Conservation (phyloP, 78 protist species). For the Mantamonas sphyraenae region DNA sequence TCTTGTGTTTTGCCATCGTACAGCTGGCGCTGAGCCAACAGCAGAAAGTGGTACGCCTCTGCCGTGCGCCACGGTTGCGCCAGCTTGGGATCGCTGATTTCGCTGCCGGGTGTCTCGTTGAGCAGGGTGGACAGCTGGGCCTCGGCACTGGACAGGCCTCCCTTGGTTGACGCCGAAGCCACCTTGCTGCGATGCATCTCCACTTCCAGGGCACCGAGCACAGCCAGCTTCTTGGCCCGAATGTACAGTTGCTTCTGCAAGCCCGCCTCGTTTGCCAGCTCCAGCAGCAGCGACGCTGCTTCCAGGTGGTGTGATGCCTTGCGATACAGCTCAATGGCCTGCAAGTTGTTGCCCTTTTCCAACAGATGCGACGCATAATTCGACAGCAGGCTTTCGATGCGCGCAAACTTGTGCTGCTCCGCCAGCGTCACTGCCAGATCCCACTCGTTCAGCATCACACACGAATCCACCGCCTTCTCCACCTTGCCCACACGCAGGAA, state of each 20-base stretch:
- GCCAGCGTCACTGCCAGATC: slow-evolving; percentile 53
- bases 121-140: no score
- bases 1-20: slow-evolving; percentile 1
- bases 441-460: slow-evolving; percentile 64
- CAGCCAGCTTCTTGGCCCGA: slow-evolving; percentile 57
- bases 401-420: slow-evolving; percentile 37
- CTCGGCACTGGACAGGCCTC: no score
- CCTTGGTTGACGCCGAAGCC: no score
- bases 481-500: slow-evolving; percentile 34
- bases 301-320: slow-evolving; percentile 41
- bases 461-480: slow-evolving; percentile 52
- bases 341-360: slow-evolving; percentile 12
- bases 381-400: slow-evolving; percentile 29
- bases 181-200: no score
- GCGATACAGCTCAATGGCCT: slow-evolving; percentile 69
- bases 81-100: no score
- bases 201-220: slow-evolving; percentile 66
- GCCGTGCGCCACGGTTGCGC: slow-evolving; percentile 64
- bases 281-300: slow-evolving; percentile 48
- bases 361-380: slow-evolving; percentile 61
- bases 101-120: no score
- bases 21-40: slow-evolving; percentile 48
- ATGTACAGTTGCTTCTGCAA: not conserved
- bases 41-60: slow-evolving; percentile 60
- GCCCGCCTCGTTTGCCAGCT: slow-evolving; percentile 13